These are phyloP conservation scores for Sporobolomyces roseus DNA, from an alignment of 768 basidiomycete species.

Conservation along the genomic window DNA sequence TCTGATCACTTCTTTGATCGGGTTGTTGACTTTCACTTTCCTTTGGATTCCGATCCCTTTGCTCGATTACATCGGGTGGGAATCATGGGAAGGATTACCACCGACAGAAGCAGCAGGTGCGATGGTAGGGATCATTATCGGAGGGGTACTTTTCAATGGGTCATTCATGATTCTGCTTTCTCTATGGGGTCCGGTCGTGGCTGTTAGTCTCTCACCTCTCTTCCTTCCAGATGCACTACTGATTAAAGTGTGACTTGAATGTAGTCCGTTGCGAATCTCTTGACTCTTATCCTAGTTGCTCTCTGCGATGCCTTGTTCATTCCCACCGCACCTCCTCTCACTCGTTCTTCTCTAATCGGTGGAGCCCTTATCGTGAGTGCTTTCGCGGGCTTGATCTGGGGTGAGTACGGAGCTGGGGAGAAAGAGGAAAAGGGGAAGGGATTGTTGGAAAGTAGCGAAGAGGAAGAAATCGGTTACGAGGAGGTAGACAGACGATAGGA, in stretches of 20 bases:
- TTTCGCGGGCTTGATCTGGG: slow-evolving; percentile 63
- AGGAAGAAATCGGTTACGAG: too few relatives aligned
- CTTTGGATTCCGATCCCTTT: slow-evolving; percentile 77
- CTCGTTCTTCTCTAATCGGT: slow-evolving; percentile 69
- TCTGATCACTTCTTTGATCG: slow-evolving; percentile 72
- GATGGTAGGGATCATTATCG: slow-evolving; percentile 65
- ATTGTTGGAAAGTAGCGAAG: too few relatives aligned
- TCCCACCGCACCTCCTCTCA: slow-evolving; percentile 56
- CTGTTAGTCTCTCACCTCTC: slow-evolving; percentile 6
- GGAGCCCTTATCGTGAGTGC: slow-evolving; percentile 74
- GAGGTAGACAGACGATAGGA: too few relatives aligned
- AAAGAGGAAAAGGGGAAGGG: too few relatives aligned
- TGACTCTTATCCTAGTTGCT: slow-evolving; percentile 88
- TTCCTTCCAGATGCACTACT: neutral
- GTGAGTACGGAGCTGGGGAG: slow-evolving; percentile 9
- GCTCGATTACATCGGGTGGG: slow-evolving; percentile 63
- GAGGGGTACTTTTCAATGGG: slow-evolving; percentile 60
- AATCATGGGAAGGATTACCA: slow-evolving; percentile 64
- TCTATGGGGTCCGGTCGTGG: slow-evolving; percentile 38
- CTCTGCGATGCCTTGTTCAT: slow-evolving; percentile 73
- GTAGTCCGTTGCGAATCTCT: slow-evolving; percentile 81
- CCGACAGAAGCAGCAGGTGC: slow-evolving; percentile 52
- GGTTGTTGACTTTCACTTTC: slow-evolving; percentile 65
- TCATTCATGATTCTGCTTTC: slow-evolving; percentile 41
- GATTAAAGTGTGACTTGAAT: slow-evolving; percentile 56